These are phyloP conservation scores for Sclerotinia borealis DNA, from an alignment of 2,329 filamentous ascomycete genomes.

Conservation along the genomic window DNA sequence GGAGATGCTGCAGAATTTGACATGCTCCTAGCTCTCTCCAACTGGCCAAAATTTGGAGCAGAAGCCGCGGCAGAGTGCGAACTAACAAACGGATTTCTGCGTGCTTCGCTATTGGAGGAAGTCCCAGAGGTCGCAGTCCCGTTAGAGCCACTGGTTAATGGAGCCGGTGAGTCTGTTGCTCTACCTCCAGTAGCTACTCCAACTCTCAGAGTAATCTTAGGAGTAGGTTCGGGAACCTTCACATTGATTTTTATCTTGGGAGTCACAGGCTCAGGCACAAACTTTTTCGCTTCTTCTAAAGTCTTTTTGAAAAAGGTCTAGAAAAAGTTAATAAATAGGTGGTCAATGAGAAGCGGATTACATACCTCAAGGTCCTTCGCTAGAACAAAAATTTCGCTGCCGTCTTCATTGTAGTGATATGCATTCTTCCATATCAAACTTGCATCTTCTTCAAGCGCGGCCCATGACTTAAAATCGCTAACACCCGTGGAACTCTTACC, in stretches of 20 bases:
- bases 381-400: constrained; percentile 73
- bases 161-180: constrained; percentile 47
- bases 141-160: constrained; percentile 39
- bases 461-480: constrained; percentile 75
- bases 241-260: constrained; percentile 67
- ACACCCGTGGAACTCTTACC: constrained; percentile 54
- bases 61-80: constrained; percentile 21
- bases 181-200: constrained; percentile 40
- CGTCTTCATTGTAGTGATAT: constrained; percentile 85
- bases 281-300: constrained; percentile 64
- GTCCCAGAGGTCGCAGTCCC: constrained; percentile 4
- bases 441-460: constrained; percentile 71
- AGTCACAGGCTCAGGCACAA: constrained; percentile 65
- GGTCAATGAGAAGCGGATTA: neutral
- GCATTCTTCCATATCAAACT: constrained; percentile 84
- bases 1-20: constrained; percentile 31
- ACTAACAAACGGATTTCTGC: constrained; percentile 30
- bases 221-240: constrained; percentile 52
- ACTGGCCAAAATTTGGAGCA: constrained; percentile 25
- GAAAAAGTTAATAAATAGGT: constrained; percentile 17
- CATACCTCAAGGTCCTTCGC: constrained; percentile 73
- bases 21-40: constrained; percentile 30
- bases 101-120: constrained; percentile 22
- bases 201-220: constrained; percentile 68
- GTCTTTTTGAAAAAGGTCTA: constrained; percentile 64